Base-by-base conservation (phyloP, 495 filamentous ascomycete species). In the Sporormia fimetaria region DNA sequence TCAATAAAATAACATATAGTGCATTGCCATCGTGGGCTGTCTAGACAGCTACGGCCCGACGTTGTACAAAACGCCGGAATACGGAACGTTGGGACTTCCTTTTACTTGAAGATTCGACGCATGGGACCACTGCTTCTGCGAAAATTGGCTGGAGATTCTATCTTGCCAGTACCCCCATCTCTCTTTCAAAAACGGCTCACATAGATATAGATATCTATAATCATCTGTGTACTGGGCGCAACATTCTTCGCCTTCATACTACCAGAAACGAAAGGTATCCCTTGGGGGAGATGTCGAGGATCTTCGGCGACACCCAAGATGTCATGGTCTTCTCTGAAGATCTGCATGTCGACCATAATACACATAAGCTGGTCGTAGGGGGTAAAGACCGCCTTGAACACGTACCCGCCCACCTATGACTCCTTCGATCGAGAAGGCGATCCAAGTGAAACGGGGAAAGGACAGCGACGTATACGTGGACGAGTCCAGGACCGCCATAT, bases 201-300 rank as follows among this genome's bases (percentile, higher is more conserved):
- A 4, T 7, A 4, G 4, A 16, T 26, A 27, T 16, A 46, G 35
- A 47, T 64, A 17, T 63, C 63, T 42, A 59, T 53, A 4, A 56
- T 63, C 16, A 74, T 75, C 49, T 67, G 67, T 39, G 55, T 57
- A 3, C 40, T 61, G 34, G 74, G 68, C 9, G 57, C 68, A n/a
- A 66, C 78, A 37, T 73, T 76, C 51, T 68, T 75, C 57, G 74
- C 71, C 57, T 49, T 77, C 2, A 63, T 63, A 2, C 67, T 69
- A 11, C 69, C 63, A 6, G 69, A 74, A 52, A 74, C 70, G 2
- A 69, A 70, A 34, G 66, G 66, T 4, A 56, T 56, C 30, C 52
- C 51, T 44, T 59, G 8, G 56, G 58, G 35, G 57, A 58, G 40
- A 60, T 58, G 47, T 52, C 33, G 10, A 47, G 42, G 35, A 40